Base-by-base conservation (phyloP, 139 green algal genomes). In the Picochlorum sp. region DNA sequence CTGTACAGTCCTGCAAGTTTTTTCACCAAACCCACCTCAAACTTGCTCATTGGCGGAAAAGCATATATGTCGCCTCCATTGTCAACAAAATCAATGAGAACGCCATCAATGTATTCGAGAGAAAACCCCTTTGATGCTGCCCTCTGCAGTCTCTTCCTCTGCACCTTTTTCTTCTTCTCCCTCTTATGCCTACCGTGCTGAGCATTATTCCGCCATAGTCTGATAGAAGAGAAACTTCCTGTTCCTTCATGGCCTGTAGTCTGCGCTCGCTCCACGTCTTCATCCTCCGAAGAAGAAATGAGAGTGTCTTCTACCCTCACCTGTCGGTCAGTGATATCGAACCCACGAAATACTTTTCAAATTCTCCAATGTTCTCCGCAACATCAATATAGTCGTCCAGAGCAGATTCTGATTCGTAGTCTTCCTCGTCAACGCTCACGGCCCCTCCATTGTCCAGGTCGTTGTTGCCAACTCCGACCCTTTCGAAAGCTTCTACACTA, bases 1-100 rank as follows among this genome's bases (percentile, higher is more conserved):
- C 72, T 73, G 38, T 83, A 86, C 20, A 80, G 57, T 30, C 56
- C 52, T 3, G 79, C 79, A 62, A 85, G 54, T 28, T 69, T 69
- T 59, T 63, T 45, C 11, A 76, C 61, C 8, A 57, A 45, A 16
- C 60, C 44, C 8, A 52, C 28, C 18, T 78, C 78, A 38, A 70
- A 64, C 56, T 78, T 78, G 37, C 45, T 45, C 56, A 80, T 69
- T 3, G 73, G 67, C 1, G 69, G 62, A 49, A 85, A 78, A 0
- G 63, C 79, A 65, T 80, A 61, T 41, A 80, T 62, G 56, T 84
- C 78, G 2, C 56, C 59, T 44, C 58, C 15, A 3, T 44, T 6
- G 6, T 30, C 38, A 38, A 83, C 75, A 63, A 84, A 78, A 7
- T 67, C 55, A 41, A 68, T 32, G 49, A 86, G 66, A 69, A 78